A percentile compares a stretch with the other conserved stretches of the same genome.
Evolutionary conservation across 257 asterid genomes (phyloP).

Genomic region (Solanum habrochaites): DNA sequence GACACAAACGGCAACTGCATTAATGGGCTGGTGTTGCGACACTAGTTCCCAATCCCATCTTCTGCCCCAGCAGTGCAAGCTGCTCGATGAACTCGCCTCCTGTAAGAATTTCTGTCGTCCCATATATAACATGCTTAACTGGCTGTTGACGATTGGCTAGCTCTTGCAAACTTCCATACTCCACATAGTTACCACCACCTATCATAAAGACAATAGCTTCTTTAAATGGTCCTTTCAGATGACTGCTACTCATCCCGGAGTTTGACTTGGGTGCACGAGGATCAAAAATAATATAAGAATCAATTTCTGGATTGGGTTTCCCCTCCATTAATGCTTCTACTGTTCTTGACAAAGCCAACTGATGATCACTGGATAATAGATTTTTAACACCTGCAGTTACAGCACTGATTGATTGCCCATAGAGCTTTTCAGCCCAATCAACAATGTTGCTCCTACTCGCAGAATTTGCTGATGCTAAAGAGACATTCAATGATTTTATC

Average conservation of each 20-base stretch:
- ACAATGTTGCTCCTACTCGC: slow-evolving; percentile 84
- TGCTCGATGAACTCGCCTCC: slow-evolving; percentile 95
- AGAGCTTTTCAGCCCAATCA: slow-evolving; percentile 96
- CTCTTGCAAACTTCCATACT: slow-evolving; percentile 75
- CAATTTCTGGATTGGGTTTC: slow-evolving; percentile 79
- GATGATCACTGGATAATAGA: slow-evolving; percentile 78
- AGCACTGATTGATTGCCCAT: slow-evolving; percentile 86
- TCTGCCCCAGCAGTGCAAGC: slow-evolving; percentile 60
- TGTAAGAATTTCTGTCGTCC: slow-evolving; percentile 82
- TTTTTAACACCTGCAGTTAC: slow-evolving; percentile 96
- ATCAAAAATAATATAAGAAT: slow-evolving; percentile 69
- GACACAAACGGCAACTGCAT: not conserved
- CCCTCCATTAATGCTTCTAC: slow-evolving; percentile 98
- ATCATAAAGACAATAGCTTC: slow-evolving; percentile 96
- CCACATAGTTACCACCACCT: slow-evolving; percentile 97
- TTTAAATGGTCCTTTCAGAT: slow-evolving; percentile 83
- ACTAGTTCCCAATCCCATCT: slow-evolving; percentile 70
- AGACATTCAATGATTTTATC: slow-evolving; percentile 78
- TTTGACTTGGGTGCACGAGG: slow-evolving; percentile 86
- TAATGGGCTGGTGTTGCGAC: slow-evolving; percentile 11
- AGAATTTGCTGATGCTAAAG: slow-evolving; percentile 77
- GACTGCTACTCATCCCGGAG: slow-evolving; percentile 52
- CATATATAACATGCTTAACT: slow-evolving; percentile 64
- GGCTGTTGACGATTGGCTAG: slow-evolving; percentile 72
- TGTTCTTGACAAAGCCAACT: slow-evolving; percentile 69